Conservation (phyloP, 768 basidiomycete genomes). For the Panaeolus papilionaceus region DNA sequence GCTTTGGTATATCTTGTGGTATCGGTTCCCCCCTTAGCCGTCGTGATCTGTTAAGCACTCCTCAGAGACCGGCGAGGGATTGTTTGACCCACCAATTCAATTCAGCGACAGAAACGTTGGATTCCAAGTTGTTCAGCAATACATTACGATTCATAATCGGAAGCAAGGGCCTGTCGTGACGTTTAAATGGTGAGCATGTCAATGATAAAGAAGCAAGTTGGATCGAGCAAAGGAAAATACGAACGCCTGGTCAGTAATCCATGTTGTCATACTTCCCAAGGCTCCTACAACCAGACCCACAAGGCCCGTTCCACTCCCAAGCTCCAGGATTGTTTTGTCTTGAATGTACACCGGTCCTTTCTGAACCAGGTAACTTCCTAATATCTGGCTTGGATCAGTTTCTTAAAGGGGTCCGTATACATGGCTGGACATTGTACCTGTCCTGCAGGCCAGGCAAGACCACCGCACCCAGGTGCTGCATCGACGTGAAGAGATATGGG, state of each 20-base stretch:
- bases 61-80: not conserved
- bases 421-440: constrained; percentile 56
- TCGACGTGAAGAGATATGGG: constrained; percentile 68
- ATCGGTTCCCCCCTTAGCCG: constrained; percentile 67
- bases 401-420: constrained; percentile 16
- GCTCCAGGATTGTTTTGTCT: constrained; percentile 72
- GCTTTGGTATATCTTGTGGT: constrained; percentile 50
- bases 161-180: constrained; percentile 65
- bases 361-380: constrained; percentile 76
- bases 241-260: constrained; percentile 92
- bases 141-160: constrained; percentile 83
- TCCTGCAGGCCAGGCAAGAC: constrained; percentile 92
- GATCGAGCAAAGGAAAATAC: constrained; percentile 35
- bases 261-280: constrained; percentile 66
- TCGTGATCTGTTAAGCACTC: constrained; percentile 16
- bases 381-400: constrained; percentile 55
- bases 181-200: constrained; percentile 20
- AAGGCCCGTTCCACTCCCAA: constrained; percentile 92
- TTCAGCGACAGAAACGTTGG: constrained; percentile 65
- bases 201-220: constrained; percentile 15
- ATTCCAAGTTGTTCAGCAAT: constrained; percentile 61
- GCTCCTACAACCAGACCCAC: constrained; percentile 86
- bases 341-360: constrained; percentile 55
- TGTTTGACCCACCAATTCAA: constrained; percentile 74
- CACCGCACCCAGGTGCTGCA: constrained; percentile 88